Percentiles rank a stretch among this genome's conserved stretches.
Conservation (phyloP, 2,329 filamentous ascomycete species). For the Ophiocordyceps unilateralis region DNA sequence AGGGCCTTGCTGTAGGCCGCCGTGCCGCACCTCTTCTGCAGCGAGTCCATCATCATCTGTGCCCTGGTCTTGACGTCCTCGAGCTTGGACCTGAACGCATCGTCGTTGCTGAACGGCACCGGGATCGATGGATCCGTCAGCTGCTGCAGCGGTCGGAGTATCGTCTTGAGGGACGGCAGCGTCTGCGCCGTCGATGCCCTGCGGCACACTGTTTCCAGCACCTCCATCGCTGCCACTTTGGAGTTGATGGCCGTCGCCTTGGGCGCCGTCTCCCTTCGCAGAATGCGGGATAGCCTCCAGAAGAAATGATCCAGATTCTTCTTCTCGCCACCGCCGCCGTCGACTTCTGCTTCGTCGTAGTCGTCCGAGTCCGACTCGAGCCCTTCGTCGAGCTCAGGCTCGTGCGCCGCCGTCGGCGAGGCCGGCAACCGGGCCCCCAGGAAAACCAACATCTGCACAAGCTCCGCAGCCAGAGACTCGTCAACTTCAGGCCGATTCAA, state of each 20-base stretch:
- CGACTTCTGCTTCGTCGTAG: slow-evolving; percentile 25
- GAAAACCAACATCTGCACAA: slow-evolving; percentile 68
- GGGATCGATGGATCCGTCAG: slow-evolving; percentile 68
- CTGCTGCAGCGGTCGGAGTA: slow-evolving; percentile 52
- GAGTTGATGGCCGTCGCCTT: slow-evolving; percentile 47
- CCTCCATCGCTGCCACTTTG: slow-evolving; percentile 59
- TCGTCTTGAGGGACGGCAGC: slow-evolving; percentile 41
- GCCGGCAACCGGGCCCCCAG: slow-evolving; percentile 42
- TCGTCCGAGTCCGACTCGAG: slow-evolving; percentile 26
- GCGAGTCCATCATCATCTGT: slow-evolving; percentile 58
- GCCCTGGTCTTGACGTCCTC: slow-evolving; percentile 55
- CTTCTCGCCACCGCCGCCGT: slow-evolving; percentile 19
- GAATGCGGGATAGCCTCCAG: slow-evolving; percentile 57
- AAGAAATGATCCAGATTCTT: slow-evolving; percentile 55
- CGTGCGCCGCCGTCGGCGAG: slow-evolving; percentile 19
- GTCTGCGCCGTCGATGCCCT: slow-evolving; percentile 42
- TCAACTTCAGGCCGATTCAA: slow-evolving; percentile 48
- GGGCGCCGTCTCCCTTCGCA: slow-evolving; percentile 57
- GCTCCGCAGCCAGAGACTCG: slow-evolving; percentile 61
- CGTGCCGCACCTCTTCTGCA: slow-evolving; percentile 75
- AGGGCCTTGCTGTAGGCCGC: slow-evolving; percentile 62
- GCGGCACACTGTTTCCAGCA: slow-evolving; percentile 52
- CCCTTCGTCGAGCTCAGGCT: slow-evolving; percentile 14
- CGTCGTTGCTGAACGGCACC: slow-evolving; percentile 52
- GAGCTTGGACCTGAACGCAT: slow-evolving; percentile 49